These are phyloP conservation scores for Butyriboletus loyo DNA, from an alignment of 768 basidiomycete species.

Conservation along the genomic window DNA sequence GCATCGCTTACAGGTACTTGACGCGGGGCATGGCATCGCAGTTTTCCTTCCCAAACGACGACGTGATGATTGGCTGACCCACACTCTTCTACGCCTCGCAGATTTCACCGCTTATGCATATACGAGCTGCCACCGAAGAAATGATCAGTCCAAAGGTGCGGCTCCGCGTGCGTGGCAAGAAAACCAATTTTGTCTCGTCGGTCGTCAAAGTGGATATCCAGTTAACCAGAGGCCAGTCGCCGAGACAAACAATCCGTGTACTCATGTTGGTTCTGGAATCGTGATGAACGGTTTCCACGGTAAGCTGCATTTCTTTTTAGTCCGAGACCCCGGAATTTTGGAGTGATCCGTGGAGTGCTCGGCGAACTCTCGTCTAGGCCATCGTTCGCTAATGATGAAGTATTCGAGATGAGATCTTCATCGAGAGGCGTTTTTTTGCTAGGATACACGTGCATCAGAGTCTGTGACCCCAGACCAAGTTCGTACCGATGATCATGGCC, in stretches of 20 bases:
- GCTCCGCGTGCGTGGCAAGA: constrained; percentile 13
- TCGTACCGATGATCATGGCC: neutral
- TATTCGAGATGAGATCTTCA: constrained; percentile 8
- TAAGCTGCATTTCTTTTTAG: neutral
- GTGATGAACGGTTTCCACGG: neutral
- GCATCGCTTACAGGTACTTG: constrained; percentile 5
- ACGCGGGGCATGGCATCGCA: neutral
- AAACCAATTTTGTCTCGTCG: constrained; percentile 17
- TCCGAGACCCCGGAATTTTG: neutral
- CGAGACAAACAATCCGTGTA: neutral
- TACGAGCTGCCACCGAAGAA: constrained; percentile 20
- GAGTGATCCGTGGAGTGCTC: neutral
- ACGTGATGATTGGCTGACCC: neutral
- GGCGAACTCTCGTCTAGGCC: neutral
- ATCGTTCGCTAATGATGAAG: neutral
- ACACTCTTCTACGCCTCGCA: neutral
- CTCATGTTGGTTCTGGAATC: constrained; percentile 1
- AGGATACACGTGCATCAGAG: constrained; percentile 8
- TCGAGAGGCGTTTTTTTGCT: constrained; percentile 11
- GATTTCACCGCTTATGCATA: constrained; percentile 27
- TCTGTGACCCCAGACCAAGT: neutral
- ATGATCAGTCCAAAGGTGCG: constrained; percentile 23
- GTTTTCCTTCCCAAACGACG: neutral
- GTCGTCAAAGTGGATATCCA: constrained; percentile 2
- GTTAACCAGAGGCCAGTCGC: neutral